Evolutionary conservation across 768 basidiomycete genomes (phyloP), one percentile per base, ranked within the genome.

Genomic region (Sarcomyxa edulis): DNA sequence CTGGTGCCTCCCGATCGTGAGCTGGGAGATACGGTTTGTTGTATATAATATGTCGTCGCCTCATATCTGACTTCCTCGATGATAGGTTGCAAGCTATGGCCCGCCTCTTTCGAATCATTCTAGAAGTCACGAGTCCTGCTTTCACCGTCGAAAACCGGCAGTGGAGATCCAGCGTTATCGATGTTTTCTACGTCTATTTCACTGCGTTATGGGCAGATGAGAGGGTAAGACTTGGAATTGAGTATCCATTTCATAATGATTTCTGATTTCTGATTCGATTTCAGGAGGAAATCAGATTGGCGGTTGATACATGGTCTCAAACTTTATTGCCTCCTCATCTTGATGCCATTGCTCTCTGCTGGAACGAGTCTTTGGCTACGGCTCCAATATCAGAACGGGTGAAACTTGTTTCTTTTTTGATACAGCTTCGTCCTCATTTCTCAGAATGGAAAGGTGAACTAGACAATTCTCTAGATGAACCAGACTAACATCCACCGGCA

Each of bases 391-490:
- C 63, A 1, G 82, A 84, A 36, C 73, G 81, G 11, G 59, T 73
- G 23, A 72, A 66, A 35, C 63, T 88, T 8, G 62, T 77, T 11
- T 64, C 69, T 7, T 88, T 87, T 57, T 61, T 87, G 12, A 68
- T 76, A 21, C 82, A 81, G 48, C 66, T 89, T 20, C 76, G 67
- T n/a, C 66, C 81, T 0, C 72, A 83, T 57, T 81, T 86, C 55
- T 71, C 81, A 12, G 54, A 47, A 10, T 88, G 85, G 85, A 65
- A 66, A 71, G 67, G 84, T 84, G 47, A 36, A 56, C 38, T n/a
- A n/a, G n/a, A n/a, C n/a, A n/a, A n/a, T n/a, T n/a, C n/a, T n/a
- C n/a, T 10, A 9, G 6, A 8, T 11, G 40, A 21, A 22, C 27
- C n/a, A 12, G 41, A 19, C 24, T 3, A 9, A 16, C 25, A 15